These are phyloP conservation scores for Entoloma clypeatum DNA, from an alignment of 1,284 basidiomycete genomes.

Conservation along the genomic window DNA sequence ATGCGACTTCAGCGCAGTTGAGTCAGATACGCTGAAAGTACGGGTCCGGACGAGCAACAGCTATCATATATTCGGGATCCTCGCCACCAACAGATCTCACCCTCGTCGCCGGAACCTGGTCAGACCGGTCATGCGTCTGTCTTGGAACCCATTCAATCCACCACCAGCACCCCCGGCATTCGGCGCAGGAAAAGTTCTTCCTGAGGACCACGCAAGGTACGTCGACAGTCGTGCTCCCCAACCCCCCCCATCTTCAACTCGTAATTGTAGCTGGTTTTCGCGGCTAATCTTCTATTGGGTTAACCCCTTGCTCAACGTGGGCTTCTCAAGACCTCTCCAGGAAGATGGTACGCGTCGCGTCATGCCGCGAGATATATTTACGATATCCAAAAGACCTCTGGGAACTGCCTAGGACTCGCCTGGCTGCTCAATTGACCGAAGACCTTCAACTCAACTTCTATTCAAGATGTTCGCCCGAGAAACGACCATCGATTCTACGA, in stretches of 20 bases:
- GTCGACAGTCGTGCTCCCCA: slow-evolving; percentile 3
- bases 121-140: not conserved
- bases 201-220: slow-evolving; percentile 24
- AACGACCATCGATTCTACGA: slow-evolving; percentile 34
- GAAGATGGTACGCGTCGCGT: no score
- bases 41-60: no score
- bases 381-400: no score
- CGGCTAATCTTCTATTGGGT: slow-evolving; percentile 38
- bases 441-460: slow-evolving; percentile 42
- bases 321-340: no score
- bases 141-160: slow-evolving; percentile 23
- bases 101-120: not conserved
- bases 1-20: no score
- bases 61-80: not conserved
- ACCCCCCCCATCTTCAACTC: slow-evolving; percentile 1
- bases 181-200: slow-evolving; percentile 21
- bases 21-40: no score
- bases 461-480: slow-evolving; percentile 43
- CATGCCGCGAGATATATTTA: no score
- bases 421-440: slow-evolving; percentile 34
- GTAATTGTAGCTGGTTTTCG: slow-evolving; percentile 37
- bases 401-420: slow-evolving; percentile 32
- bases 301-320: slow-evolving; percentile 36
- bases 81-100: not conserved
- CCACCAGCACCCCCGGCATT: slow-evolving; percentile 22